Evolutionary conservation across 2,329 filamentous ascomycete genomes (phyloP).

Genomic region (Aspergillus cejpii): DNA sequence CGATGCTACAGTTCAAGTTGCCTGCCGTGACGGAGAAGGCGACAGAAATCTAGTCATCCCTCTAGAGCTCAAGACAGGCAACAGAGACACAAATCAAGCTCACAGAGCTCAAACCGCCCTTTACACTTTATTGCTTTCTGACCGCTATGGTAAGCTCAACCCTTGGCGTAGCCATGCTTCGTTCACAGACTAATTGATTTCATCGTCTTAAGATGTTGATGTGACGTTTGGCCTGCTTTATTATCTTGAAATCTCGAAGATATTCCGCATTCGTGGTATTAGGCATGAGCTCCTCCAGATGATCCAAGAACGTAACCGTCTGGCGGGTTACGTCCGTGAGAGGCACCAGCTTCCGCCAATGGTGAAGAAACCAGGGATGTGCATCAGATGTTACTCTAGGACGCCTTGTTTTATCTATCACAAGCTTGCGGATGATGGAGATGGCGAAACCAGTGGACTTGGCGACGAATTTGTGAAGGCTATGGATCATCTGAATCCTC

Average conservation of each 20-base stretch:
- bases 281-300: slow-evolving; percentile 87
- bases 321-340: slow-evolving; percentile 78
- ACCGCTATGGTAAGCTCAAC: slow-evolving; percentile 63
- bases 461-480: slow-evolving; percentile 74
- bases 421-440: slow-evolving; percentile 76
- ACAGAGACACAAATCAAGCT: slow-evolving; percentile 65
- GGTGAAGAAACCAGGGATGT: slow-evolving; percentile 73
- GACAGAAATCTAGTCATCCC: slow-evolving; percentile 72
- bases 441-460: slow-evolving; percentile 73
- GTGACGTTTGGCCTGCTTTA: slow-evolving; percentile 87
- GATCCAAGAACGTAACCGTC: slow-evolving; percentile 89
- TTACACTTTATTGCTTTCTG: slow-evolving; percentile 85
- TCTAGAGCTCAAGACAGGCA: slow-evolving; percentile 93
- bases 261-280: slow-evolving; percentile 74
- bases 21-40: slow-evolving; percentile 64
- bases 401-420: slow-evolving; percentile 89
- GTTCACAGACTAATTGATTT: slow-evolving; percentile 10
- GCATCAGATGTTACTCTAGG: slow-evolving; percentile 84
- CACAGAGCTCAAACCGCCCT: slow-evolving; percentile 92
- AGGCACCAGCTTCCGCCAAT: slow-evolving; percentile 78
- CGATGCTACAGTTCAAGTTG: slow-evolving; percentile 88
- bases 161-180: not conserved
- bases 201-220: slow-evolving; percentile 59
- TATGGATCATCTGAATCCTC: slow-evolving; percentile 66
- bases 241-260: slow-evolving; percentile 87